Evolutionary conservation across 768 basidiomycete genomes (phyloP).

Genomic region (Saitozyma podzolica): DNA sequence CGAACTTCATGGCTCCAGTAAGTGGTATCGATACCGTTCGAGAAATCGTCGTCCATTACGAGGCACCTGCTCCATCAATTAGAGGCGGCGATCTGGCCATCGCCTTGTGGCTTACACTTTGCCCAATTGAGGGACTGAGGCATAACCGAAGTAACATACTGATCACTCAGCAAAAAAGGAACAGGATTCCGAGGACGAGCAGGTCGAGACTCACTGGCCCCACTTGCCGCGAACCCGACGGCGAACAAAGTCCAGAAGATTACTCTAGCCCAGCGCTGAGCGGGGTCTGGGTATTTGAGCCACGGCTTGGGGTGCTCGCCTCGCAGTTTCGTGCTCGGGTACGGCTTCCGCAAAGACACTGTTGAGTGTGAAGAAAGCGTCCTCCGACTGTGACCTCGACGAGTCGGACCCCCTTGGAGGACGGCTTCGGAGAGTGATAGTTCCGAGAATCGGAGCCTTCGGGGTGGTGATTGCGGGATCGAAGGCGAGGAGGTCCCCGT

Average conservation of each 20-base stretch:
- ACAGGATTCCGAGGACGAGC: no score
- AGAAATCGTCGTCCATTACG: constrained; percentile 73
- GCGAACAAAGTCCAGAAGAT: constrained; percentile 20
- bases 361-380: no score
- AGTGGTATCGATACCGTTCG: constrained; percentile 55
- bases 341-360: constrained; percentile 8
- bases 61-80: constrained; percentile 52
- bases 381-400: no score
- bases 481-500: no score
- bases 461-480: no score
- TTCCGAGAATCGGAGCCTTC: no score
- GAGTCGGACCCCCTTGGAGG: no score
- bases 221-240: no score
- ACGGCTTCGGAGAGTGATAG: no score
- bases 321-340: constrained; percentile 36
- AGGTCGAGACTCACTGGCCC: no score
- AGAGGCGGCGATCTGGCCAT: no score
- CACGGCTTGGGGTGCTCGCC: constrained; percentile 56
- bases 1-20: constrained; percentile 71
- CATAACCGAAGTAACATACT: constrained; percentile 57
- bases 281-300: constrained; percentile 55
- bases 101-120: constrained; percentile 1
- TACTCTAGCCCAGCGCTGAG: constrained; percentile 56
- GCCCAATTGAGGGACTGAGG: constrained; percentile 51
- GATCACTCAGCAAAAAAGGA: neutral